Base-by-base conservation (phyloP, 768 basidiomycete genomes). In the Termitomyces sp. region DNA sequence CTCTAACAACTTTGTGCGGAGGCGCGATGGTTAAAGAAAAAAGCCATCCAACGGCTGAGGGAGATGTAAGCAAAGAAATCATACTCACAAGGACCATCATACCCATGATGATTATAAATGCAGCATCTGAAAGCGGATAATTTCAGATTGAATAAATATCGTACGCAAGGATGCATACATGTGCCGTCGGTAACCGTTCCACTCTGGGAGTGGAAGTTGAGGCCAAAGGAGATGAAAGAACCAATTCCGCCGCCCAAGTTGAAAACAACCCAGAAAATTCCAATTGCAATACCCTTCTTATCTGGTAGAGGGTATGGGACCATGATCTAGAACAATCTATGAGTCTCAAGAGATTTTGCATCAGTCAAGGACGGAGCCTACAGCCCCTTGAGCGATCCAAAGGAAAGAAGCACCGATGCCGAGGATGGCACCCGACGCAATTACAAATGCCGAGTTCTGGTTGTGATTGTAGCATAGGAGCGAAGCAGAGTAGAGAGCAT, bases 21-120 rank as follows among this genome's bases (percentile, higher is more conserved):
- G 67, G 67, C 20, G 64, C 61, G 27, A 69, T 56, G 27, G 65
- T 59, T 7, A 60, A 20, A 4, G 64, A 65, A 16, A 63, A 57
- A 10, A 69, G 52, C 68, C 68, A 69, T 29, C 68, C 67, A 5
- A 68, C 26, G 42, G 54, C 68, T 69, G 31, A 50, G 31, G 13
- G 31, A 6, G 8, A 20, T 9, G 18, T 50, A 39, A 26, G 44
- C 44, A 12, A 43, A 32, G 39, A 16, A 4, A 18, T 18, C 27
- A 7, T 55, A 13, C 0, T 22, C 41, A 8, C 14, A 31, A 42
- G 7, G 34, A 37, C 2, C n/a, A 46, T 53, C 65, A 48, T 57
- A 69, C 68, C 42, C 68, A 69, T 69, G 29, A 69, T 69, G 7
- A 63, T 65, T 48, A 69, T 69, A 53, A 69, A 69, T 13, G 68